Base-by-base conservation (phyloP, 2,329 filamentous ascomycete species). In the Knoxdaviesia proteae region DNA sequence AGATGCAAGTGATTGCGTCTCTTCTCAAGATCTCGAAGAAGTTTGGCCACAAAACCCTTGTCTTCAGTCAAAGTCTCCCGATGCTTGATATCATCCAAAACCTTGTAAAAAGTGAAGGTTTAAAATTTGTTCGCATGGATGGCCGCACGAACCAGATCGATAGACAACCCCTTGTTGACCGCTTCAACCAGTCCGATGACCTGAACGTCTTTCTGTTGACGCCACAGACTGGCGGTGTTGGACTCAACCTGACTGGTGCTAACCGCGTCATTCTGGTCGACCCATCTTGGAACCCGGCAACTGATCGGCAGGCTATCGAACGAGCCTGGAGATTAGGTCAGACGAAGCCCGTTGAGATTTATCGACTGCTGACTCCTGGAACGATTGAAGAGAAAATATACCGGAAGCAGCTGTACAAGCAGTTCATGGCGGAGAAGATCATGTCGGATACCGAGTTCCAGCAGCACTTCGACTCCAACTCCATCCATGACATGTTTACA, bases 351-450 rank as follows among this genome's bases (percentile, higher is more conserved):
- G 90, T 98, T 32, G 87, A 84, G 5, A 94, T 98, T 29, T 98
- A 94, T 56, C 80, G 92, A 34, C 68, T 98, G n/a, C 93, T 98
- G 82, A 94, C 84, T 4, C 84, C 88, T 5, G 90, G 90, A 1
- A 98, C 92, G 0, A 98, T 98, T 30, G 90, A 98, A 55, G 90
- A 98, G 59, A 98, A 98, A 63, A 98, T 98, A 32, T 98, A 96
- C 48, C 88, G 98, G 58, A 80, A 92, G 10, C 90, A 98, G 54
- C 90, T 98, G 41, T 98, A 93, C 67, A 98, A 98, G 59, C 88
- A 96, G 52, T 94, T 96, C 54, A 68, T 98, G 47, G 90, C 86
- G 4, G 94, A 96, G 61, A 96, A 96, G 58, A 87, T 98, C 6
- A 60, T 98, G 41, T 87, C 82, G 51, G 88, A 98, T 52, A 86